Percentiles rank a stretch among this genome's conserved stretches.
Conservation (phyloP, 2,329 filamentous ascomycete species). For the Curvularia verruculosa region DNA sequence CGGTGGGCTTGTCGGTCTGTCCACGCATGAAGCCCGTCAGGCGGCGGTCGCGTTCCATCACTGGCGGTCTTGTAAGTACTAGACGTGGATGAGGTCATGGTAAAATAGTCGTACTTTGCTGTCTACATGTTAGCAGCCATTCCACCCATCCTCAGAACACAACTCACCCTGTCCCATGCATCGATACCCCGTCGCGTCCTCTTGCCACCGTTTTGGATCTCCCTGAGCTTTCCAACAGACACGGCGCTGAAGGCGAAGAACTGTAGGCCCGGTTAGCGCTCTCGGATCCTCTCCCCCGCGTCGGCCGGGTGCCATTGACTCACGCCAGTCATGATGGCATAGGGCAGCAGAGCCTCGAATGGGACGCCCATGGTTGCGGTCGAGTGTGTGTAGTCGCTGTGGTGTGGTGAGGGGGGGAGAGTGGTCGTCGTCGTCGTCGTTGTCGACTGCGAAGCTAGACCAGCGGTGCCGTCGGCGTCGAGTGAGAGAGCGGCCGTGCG, state of each 20-base stretch:
- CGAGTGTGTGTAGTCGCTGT: slow-evolving; percentile 30
- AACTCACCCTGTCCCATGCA: slow-evolving; percentile 68
- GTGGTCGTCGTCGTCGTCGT: slow-evolving; percentile 20
- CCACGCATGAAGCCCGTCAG: slow-evolving; percentile 67
- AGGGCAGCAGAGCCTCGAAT: slow-evolving; percentile 69
- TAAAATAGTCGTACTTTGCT: slow-evolving; percentile 60
- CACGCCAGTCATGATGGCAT: slow-evolving; percentile 68
- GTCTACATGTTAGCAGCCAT: slow-evolving; percentile 49
- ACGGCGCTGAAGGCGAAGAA: slow-evolving; percentile 67
- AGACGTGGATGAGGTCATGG: slow-evolving; percentile 40
- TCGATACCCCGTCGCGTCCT: slow-evolving; percentile 64
- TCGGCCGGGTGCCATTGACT: slow-evolving; percentile 36
- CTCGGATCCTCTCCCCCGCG: slow-evolving; percentile 8
- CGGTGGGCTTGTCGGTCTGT: slow-evolving; percentile 64
- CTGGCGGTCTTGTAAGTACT: slow-evolving; percentile 51
- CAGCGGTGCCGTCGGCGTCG: slow-evolving; percentile 25
- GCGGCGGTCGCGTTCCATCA: slow-evolving; percentile 70
- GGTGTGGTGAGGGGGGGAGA: slow-evolving; percentile 25
- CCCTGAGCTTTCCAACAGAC: slow-evolving; percentile 63
- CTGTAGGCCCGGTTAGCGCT: slow-evolving; percentile 48
- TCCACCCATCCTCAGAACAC: slow-evolving; percentile 11
- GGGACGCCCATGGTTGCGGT: slow-evolving; percentile 65
- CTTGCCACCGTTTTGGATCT: slow-evolving; percentile 69
- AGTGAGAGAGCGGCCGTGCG: slow-evolving; percentile 21
- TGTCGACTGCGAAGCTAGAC: slow-evolving; percentile 14